Conservation (phyloP, 1,284 basidiomycete species). For the Anthracocystis panici-leucophaei region DNA sequence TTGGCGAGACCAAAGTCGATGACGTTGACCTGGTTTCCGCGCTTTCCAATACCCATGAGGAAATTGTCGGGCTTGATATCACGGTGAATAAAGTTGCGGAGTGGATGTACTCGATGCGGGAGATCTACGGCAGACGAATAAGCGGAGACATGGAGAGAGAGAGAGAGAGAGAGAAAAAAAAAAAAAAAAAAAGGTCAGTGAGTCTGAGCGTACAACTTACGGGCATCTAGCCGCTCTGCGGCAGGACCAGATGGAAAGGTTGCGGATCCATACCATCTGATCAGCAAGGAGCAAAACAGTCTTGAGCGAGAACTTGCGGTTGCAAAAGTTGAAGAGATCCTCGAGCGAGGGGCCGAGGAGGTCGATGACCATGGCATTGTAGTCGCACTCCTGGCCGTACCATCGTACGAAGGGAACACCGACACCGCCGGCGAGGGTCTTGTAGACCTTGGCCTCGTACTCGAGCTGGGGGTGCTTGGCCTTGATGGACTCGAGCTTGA, state of each 20-base stretch:
- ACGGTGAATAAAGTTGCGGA: slow-evolving; percentile 99
- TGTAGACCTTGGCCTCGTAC: slow-evolving; percentile 78
- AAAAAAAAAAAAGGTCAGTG: slow-evolving; percentile 1
- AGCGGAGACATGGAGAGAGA: not conserved
- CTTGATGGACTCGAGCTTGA: slow-evolving; percentile 99
- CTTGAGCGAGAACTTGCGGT: slow-evolving; percentile 97
- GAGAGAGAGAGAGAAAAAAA: no score
- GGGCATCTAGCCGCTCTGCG: not conserved
- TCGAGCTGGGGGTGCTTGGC: slow-evolving; percentile 99
- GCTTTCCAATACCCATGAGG: slow-evolving; percentile 99
- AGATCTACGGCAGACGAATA: slow-evolving; percentile 77
- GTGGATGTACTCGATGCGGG: slow-evolving; percentile 98
- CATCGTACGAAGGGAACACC: slow-evolving; percentile 98
- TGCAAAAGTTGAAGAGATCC: slow-evolving; percentile 99
- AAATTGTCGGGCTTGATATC: slow-evolving; percentile 99
- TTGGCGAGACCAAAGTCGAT: slow-evolving; percentile 99
- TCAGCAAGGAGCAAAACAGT: slow-evolving; percentile 96
- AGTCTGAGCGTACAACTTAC: not conserved
- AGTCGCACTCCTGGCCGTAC: slow-evolving; percentile 99
- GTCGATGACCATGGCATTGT: slow-evolving; percentile 99
- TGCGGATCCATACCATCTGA: slow-evolving; percentile 80
- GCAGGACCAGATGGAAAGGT: not conserved
- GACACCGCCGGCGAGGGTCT: slow-evolving; percentile 96
- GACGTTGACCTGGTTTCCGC: slow-evolving; percentile 98
- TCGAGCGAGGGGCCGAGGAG: slow-evolving; percentile 96